Conservation (phyloP, 2,329 filamentous ascomycete species). For the Aaosphaeria arxii region DNA sequence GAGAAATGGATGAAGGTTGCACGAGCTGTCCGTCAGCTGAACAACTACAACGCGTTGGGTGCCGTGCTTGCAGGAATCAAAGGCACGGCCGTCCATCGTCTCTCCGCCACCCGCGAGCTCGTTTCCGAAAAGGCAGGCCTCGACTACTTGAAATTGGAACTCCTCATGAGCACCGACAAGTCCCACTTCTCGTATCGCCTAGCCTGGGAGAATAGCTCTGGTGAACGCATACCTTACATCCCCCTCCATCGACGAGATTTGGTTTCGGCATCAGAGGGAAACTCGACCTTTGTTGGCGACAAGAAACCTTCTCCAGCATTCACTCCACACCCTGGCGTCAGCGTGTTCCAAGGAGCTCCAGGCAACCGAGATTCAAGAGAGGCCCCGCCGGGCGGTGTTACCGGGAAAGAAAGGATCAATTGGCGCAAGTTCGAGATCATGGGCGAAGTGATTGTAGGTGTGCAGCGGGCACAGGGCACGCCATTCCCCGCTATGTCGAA, state of each 20-base stretch:
- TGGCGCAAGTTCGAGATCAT: slow-evolving; percentile 99
- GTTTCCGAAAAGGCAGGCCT: slow-evolving; percentile 71
- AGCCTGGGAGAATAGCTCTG: slow-evolving; percentile 92
- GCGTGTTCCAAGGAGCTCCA: slow-evolving; percentile 26
- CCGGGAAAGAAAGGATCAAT: slow-evolving; percentile 68
- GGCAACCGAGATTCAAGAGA: slow-evolving; percentile 40
- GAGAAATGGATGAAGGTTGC: slow-evolving; percentile 96
- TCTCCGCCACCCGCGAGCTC: slow-evolving; percentile 74
- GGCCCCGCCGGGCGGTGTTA: slow-evolving; percentile 33
- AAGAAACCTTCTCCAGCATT: slow-evolving; percentile 25
- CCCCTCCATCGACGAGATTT: slow-evolving; percentile 86
- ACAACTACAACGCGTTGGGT: slow-evolving; percentile 97
- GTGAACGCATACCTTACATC: slow-evolving; percentile 89
- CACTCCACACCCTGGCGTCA: slow-evolving; percentile 33
- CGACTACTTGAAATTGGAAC: slow-evolving; percentile 81
- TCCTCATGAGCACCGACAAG: slow-evolving; percentile 90
- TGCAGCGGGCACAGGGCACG: slow-evolving; percentile 87
- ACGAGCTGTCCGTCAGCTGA: slow-evolving; percentile 76
- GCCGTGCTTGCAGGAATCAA: slow-evolving; percentile 92
- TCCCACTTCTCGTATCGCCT: slow-evolving; percentile 94
- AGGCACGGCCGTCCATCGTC: slow-evolving; percentile 78
- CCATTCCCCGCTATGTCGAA: slow-evolving; percentile 71
- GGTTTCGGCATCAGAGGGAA: slow-evolving; percentile 88
- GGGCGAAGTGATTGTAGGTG: slow-evolving; percentile 82
- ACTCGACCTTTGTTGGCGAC: slow-evolving; percentile 76